Evolutionary conservation across 2,329 filamentous ascomycete genomes (phyloP), one percentile per base, ranked within the genome.

Genomic region (Trichoderma atroviride): DNA sequence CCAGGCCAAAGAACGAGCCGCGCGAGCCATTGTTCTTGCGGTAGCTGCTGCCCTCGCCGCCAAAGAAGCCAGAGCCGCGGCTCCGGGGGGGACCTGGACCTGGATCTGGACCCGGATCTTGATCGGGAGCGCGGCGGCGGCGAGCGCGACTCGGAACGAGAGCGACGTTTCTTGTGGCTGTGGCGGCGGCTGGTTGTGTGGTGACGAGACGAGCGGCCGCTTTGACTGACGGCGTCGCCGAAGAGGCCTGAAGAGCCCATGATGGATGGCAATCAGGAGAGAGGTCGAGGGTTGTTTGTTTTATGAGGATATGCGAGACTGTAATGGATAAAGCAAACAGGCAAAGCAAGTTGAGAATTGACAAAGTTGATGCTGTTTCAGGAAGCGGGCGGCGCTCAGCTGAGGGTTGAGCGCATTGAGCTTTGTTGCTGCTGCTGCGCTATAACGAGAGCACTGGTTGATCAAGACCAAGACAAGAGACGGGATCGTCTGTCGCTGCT

Each of bases 181-280:
- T 73, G 72, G 63, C 73, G 76, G 55, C 63, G 55, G 55, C 63
- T 58, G 40, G 5, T 31, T 13, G 40, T 74, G 74, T 74, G 74
- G 63, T 72, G 72, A 59, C 74, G 75, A 40, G 75, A 73, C n/a
- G 74, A 74, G 31, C 74, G 74, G 24, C 72, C 74, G 59, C 74
- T 73, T 24, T 78, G 77, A 64, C 75, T 72, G 70, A 79, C 71
- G 66, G 78, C 76, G 47, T 80, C 78, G 71, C 76, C 75, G 53
- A 75, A 74, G 74, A 81, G 80, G 72, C 77, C 77, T 3, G 92
- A 92, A 9, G 92, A 94, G 29, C 58, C 69, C 69, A 70, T 70
- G 55, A 47, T 40, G 59, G 55, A 47, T 40, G 59, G 53, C 19
- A n/a, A 56, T 52, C 19, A 37, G 24, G 40, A 35, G 33, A n/a